Base-by-base conservation (phyloP, 768 basidiomycete genomes). In the Chalciporus chontae region DNA sequence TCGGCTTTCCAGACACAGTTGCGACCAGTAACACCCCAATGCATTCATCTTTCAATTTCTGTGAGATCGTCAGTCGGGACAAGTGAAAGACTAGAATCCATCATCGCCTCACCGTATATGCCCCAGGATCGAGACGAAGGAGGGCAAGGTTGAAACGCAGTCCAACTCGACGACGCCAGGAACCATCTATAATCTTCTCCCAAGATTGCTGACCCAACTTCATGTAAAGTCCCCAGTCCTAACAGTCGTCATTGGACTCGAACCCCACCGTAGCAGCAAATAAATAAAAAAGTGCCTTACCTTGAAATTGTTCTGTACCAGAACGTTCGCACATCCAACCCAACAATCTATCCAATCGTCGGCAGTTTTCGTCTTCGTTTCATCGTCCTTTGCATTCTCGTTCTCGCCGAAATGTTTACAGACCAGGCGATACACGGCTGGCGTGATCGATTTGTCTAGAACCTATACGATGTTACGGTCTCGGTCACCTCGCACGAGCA, bases 271-370 rank as follows among this genome's bases (percentile, higher is more conserved):
- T 10, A 43, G 27, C 19, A 6, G n/a, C n/a, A n/a, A n/a, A n/a
- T n/a, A n/a, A 7, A 4, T 18, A 43, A 40, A 6, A 43, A 29
- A 29, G 50, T 66, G 26, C 15, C 19, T 17, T 47, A 82, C 81
- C 58, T 69, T 68, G 48, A 70, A 52, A 18, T 70, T 63, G 49
- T 80, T 79, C 54, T 78, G 77, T 6, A 86, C 76, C 14, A 83
- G 58, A 15, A 90, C 74, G 48, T 74, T 74, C 1, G 80, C 81
- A 56, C 85, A 90, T 5, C 83, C 80, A 7, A 87, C 72, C 87
- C 89, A 93, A 56, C 83, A 85, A 47, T 81, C 78, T 27, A 89
- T 73, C 73, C 88, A 80, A 23, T 66, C 61, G 56, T 81, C 79
- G 23, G 81, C 74, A 43, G 78, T 75, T 24, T 52, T 52, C 8